phyloP scores from a whole-genome alignment of 805 yeast genomes.

The Yamadazyma phyllophila region DNA sequence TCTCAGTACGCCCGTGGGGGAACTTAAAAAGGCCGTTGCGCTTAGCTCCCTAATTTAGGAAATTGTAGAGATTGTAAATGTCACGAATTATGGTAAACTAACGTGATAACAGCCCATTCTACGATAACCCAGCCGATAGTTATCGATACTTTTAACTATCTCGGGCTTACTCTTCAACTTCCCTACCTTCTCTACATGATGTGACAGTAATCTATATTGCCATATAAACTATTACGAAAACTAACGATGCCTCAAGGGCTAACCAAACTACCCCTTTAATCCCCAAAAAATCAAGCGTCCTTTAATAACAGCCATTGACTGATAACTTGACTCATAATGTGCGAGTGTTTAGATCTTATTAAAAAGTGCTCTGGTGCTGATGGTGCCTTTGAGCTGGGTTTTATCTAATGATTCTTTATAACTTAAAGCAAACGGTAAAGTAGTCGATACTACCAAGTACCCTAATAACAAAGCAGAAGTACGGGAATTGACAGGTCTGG shows the following conservation, averaged over 20 bases:
- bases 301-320: background rate
- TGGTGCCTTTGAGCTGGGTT: conserved; percentile 31
- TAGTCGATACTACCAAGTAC: conserved; percentile 39
- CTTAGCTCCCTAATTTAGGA: background rate
- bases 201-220: conserved; percentile 1
- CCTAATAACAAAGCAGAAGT: conserved; percentile 28
- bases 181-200: background rate
- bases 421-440: conserved; percentile 39
- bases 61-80: conserved; percentile 3
- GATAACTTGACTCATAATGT: background rate
- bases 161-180: background rate
- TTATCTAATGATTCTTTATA: conserved; percentile 33
- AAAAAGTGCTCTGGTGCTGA: conserved; percentile 34
- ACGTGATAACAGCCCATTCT: background rate
- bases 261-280: background rate
- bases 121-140: background rate
- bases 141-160: background rate
- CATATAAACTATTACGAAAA: background rate
- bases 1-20: background rate
- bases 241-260: background rate
- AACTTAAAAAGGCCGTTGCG: background rate
- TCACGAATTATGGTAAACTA: background rate
- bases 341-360: conserved; percentile 19
- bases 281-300: background rate
- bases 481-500: conserved; percentile 17